These are phyloP conservation scores for Limonium bicolor DNA, from an alignment of 148 eudicot species.

Conservation along the genomic window DNA sequence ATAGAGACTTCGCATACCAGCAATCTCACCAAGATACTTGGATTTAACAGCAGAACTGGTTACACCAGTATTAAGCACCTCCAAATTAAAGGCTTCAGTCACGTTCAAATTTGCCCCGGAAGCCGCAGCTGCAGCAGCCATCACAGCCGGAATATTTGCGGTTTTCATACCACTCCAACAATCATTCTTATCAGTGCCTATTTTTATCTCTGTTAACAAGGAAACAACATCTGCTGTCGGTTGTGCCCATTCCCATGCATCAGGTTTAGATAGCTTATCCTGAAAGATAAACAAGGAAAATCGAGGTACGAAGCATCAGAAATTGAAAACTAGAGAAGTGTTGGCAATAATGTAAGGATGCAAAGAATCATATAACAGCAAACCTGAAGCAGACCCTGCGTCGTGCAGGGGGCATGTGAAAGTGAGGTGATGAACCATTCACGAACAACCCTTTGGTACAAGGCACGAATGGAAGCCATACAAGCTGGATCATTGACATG, in stretches of 20 bases:
- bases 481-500: constrained; percentile 95
- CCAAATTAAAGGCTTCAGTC: constrained; percentile 81
- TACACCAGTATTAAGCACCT: constrained; percentile 92
- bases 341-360: background rate
- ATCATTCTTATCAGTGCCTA: constrained; percentile 91
- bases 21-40: constrained; percentile 98
- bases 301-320: background rate
- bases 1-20: constrained; percentile 90
- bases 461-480: constrained; percentile 65
- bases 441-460: constrained; percentile 76
- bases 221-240: constrained; percentile 92
- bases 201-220: constrained; percentile 83
- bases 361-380: background rate
- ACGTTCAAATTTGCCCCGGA: constrained; percentile 79
- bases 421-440: constrained; percentile 93
- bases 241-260: constrained; percentile 64
- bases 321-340: background rate
- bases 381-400: constrained; percentile 99
- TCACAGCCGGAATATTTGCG: constrained; percentile 97
- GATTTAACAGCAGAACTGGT: constrained; percentile 90
- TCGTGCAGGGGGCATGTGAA: constrained; percentile 94
- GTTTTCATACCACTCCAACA: constrained; percentile 77
- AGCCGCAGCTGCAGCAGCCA: constrained; percentile 98
- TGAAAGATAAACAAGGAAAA: constrained; percentile 14
- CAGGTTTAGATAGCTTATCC: constrained; percentile 95